phyloP scores from a whole-genome alignment of 2,329 filamentous ascomycete species.

The Sporothrix mexicana region DNA sequence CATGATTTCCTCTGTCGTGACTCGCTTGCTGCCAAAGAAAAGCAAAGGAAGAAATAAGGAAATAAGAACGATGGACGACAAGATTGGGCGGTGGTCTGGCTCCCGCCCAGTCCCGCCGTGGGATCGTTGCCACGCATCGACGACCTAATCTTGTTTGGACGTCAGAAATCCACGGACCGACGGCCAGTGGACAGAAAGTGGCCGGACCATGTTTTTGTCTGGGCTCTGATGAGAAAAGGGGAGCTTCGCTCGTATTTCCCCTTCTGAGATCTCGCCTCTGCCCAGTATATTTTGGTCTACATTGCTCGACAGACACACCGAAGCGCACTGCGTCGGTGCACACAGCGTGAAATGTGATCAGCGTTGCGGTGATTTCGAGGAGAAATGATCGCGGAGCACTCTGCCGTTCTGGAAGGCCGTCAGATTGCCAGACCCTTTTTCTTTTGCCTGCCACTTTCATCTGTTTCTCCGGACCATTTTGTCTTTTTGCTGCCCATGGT shows the following conservation, averaged over 20 bases:
- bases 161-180: neutral
- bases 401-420: constrained; percentile 1
- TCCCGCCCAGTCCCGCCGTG: neutral
- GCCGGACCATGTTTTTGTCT: neutral
- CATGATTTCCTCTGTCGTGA: neutral
- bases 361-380: constrained; percentile 26
- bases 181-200: constrained; percentile 5
- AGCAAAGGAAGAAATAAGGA: neutral
- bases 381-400: constrained; percentile 27
- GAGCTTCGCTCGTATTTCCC: neutral
- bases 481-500: neutral
- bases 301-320: neutral
- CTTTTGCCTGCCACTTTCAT: constrained; percentile 11
- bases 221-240: neutral
- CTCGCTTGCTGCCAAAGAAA: neutral
- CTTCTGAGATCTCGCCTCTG: no score
- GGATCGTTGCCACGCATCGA: constrained; percentile 19
- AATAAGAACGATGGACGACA: neutral
- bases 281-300: constrained; percentile 1
- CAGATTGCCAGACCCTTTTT: neutral
- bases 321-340: constrained; percentile 12
- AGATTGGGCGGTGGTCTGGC: neutral
- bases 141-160: constrained; percentile 23
- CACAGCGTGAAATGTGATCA: constrained; percentile 8
- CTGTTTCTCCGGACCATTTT: neutral